Evolutionary conservation across 2,329 filamentous ascomycete genomes (phyloP), one percentile per base, ranked within the genome.

Genomic region (Lasiodiplodia gonubiensis): DNA sequence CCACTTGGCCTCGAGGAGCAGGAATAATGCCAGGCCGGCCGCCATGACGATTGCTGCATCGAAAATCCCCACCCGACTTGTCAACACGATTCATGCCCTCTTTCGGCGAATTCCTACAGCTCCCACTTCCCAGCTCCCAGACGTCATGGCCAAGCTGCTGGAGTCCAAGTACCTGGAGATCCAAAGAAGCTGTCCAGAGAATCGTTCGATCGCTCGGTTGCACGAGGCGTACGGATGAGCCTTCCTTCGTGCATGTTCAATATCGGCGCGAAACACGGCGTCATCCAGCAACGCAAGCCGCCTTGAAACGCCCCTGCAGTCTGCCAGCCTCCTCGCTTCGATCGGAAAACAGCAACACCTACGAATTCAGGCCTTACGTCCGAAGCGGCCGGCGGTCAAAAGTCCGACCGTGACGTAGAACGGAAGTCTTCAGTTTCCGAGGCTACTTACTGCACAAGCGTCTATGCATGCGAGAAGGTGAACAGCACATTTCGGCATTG

Each of bases 61-160:
- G 12, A 33, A 4, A 18, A 37, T 51, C 27, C 39, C 30, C 30
- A 55, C 46, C 59, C 59, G n/a, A 49, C 46, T 39, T n/a, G 12
- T 30, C 59, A 25, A 33, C n/a, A 30, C 30, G 59, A 63, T 37
- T 63, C 59, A 63, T 37, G 27, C 14, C 14, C 59, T 35, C 42
- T 33, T 33, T 63, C 27, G 59, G 42, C 30, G 39, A 49, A 33
- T 63, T 51, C 59, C 59, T 30, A 21, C 59, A 30, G 27, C 46
- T 33, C 23, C 53, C 53, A 23, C 59, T 51, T 37, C 30, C 21
- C 14, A 30, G 27, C 39, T 12, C 2, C 12, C 8, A 63, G 35
- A 51, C 59, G 46, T 37, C 42, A 63, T 25, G 18, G 25, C 30
- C 39, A n/a, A 25, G 18, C 42, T n/a, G 42, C 39, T 8, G 57